Conservation (phyloP, 2,329 filamentous ascomycete genomes). For the Alternaria alternata region DNA sequence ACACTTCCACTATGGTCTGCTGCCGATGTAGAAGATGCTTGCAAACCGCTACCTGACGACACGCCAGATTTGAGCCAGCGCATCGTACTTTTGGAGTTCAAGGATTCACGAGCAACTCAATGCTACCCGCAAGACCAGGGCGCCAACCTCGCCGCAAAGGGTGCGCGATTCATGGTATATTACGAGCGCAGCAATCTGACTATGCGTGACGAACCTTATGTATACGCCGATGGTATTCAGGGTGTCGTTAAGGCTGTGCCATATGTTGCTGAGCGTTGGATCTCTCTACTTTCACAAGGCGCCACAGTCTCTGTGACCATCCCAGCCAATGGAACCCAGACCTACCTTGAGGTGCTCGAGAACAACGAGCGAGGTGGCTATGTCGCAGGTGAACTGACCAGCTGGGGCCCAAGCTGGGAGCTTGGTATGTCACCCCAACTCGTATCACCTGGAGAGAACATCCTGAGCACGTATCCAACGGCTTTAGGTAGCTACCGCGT, state of each 20-base stretch:
- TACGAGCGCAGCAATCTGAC: constrained; percentile 21
- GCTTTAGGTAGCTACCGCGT: constrained; percentile 58
- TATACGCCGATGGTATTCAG: constrained; percentile 25
- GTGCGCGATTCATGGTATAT: constrained; percentile 61
- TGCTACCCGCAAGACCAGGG: constrained; percentile 28
- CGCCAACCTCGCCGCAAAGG: constrained; percentile 54
- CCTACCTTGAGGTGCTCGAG: constrained; percentile 22
- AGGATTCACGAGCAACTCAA: constrained; percentile 18
- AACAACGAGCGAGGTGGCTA: constrained; percentile 23
- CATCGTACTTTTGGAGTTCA: constrained; percentile 55
- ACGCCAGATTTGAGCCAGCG: constrained; percentile 66
- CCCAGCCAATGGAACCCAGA: constrained; percentile 15
- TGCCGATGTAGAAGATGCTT: constrained; percentile 60
- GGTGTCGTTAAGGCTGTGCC: constrained; percentile 17
- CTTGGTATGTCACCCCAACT: constrained; percentile 65
- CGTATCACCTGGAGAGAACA: constrained; percentile 64
- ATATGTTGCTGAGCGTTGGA: constrained; percentile 20
- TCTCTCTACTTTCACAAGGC: constrained; percentile 21
- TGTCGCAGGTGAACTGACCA: constrained; percentile 38
- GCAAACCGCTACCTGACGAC: constrained; percentile 60
- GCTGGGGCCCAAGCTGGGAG: constrained; percentile 70
- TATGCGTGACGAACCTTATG: constrained; percentile 23
- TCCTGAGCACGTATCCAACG: constrained; percentile 65
- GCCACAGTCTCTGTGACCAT: constrained; percentile 22
- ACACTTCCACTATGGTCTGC: constrained; percentile 46